Evolutionary conservation across 345 rosid genomes (phyloP), one percentile per base, ranked within the genome.

Genomic region (Lenwebbia sp.): DNA sequence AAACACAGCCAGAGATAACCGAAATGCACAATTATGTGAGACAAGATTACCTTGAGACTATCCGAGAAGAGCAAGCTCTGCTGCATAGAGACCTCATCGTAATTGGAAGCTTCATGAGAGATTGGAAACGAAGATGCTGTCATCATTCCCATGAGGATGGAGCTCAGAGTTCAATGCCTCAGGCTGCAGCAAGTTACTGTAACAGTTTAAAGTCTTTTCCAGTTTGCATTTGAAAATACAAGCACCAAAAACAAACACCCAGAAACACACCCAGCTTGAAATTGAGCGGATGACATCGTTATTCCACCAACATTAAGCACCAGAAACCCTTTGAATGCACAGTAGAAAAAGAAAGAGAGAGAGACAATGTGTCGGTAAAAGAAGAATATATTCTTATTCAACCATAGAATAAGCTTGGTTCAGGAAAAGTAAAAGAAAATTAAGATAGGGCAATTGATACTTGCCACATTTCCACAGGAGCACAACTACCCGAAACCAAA

Each of bases 51-150:
- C 98, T 95, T 95, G 50, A 96, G 98, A 89, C 96, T 92, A 90
- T 95, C 96, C 53, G 96, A 92, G 92, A 96, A 95, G 81, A 95
- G 93, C 91, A 96, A 85, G 89, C 96, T 94, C 90, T 95, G 96
- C 87, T 93, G 94, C 99, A 96, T 96, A 82, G 94, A 91, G 84
- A 88, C 84, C 90, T 96, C 99, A 86, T 96, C 98, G 47, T 92
- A 95, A 83, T 94, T 95, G 37, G 98, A 93, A 26, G 94, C 93
- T 86, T 92, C 94, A 26, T 88, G 90, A 88, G 95, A 88, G 86
- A 93, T 86, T 4, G 92, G 78, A 85, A 91, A 49, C 7, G 96
- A 91, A 55, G 94, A 90, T 81, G 95, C 90, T 88, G 96, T 92
- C 96, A 94, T 93, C 74, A 83, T 91, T 86, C 87, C 90, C 88